A percentile compares a stretch with the other conserved stretches of the same genome.
Evolutionary conservation across 441 rosid species (phyloP).

Genomic region (Manihot esculenta): DNA sequence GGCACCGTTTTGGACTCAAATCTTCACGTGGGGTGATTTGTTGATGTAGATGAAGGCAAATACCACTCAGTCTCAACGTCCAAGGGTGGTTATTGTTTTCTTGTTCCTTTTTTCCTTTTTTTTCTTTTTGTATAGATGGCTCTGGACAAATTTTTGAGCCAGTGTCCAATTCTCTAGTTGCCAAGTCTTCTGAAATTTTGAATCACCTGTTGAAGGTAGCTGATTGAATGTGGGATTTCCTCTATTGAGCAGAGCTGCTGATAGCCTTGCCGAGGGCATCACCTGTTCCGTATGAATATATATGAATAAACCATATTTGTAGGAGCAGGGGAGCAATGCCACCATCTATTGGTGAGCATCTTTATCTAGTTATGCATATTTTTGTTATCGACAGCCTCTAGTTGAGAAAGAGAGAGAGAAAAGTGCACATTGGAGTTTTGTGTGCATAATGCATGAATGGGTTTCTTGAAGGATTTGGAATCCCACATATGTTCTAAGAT

Average conservation of each 20-base stretch:
- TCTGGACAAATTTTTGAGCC: not conserved
- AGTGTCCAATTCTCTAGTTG: not conserved
- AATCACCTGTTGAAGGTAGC: not conserved
- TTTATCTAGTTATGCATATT: no score
- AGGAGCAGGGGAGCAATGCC: no score
- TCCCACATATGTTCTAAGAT: no score
- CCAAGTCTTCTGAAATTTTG: not conserved
- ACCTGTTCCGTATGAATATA: not conserved
- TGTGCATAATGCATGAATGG: no score
- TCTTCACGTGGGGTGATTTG: not conserved
- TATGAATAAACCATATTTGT: no score
- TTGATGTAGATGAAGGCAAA: not conserved
- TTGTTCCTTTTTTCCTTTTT: no score
- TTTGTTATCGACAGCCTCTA: no score
- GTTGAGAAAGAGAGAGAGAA: no score
- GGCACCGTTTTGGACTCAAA: not conserved
- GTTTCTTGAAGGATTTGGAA: no score
- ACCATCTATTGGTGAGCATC: no score
- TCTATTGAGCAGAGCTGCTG: not conserved
- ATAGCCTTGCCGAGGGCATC: not conserved
- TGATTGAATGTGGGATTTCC: not conserved
- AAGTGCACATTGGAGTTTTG: no score
- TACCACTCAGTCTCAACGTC: not conserved
- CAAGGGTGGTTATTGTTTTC: not conserved
- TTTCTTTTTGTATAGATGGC: not conserved